Conservation (phyloP, 805 yeast species). For the Candida tallmaniae region DNA sequence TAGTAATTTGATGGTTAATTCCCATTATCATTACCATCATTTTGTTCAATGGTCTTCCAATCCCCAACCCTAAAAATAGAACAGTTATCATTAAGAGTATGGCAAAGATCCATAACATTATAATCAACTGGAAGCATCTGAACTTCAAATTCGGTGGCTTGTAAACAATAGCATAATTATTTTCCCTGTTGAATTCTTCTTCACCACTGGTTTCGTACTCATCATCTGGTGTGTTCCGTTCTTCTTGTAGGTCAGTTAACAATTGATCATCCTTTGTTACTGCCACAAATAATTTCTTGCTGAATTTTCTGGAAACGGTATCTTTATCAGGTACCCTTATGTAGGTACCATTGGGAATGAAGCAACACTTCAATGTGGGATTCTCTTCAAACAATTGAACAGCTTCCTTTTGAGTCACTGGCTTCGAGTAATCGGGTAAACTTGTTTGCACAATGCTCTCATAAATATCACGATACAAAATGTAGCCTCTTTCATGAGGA, state of each 20-base stretch:
- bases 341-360: constrained; percentile 76
- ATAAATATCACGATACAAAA: constrained; percentile 49
- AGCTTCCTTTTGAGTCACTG: constrained; percentile 49
- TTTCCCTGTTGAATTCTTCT: constrained; percentile 31
- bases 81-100: constrained; percentile 24
- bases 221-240: not conserved
- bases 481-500: constrained; percentile 66
- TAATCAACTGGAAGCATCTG: constrained; percentile 49
- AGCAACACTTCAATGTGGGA: constrained; percentile 43
- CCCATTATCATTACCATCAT: not conserved
- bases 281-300: constrained; percentile 67
- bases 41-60: constrained; percentile 23
- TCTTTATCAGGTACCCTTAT: constrained; percentile 87
- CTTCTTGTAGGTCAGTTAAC: constrained; percentile 16
- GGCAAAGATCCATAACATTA: constrained; percentile 45
- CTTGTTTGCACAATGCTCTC: constrained; percentile 39
- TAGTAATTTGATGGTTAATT: not conserved
- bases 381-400: constrained; percentile 37
- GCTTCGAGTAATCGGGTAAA: constrained; percentile 53
- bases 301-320: constrained; percentile 60
- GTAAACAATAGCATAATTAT: constrained; percentile 70
- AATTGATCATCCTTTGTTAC: constrained; percentile 77
- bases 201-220: constrained; percentile 17
- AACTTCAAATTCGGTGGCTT: constrained; percentile 72
- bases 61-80: constrained; percentile 17